Conservation (phyloP, 495 filamentous ascomycete genomes). For the Podospora sp. region DNA sequence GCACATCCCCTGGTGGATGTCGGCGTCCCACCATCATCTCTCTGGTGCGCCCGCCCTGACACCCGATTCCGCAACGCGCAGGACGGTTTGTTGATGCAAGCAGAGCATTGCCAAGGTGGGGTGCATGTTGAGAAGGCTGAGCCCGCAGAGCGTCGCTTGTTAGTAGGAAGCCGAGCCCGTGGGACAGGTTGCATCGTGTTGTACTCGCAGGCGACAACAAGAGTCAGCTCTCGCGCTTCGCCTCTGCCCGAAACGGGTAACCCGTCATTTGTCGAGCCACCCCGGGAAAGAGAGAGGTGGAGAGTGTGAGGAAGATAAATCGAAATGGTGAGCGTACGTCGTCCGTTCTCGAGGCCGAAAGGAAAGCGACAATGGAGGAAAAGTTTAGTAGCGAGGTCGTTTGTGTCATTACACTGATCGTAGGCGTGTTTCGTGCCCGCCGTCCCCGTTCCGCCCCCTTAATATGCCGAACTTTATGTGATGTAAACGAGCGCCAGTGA, state of each 20-base stretch:
- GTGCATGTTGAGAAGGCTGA: neutral
- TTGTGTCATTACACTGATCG: conserved; percentile 1
- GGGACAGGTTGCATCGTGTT: neutral
- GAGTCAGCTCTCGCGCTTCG: too few relatives aligned
- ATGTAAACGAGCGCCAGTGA: conserved; percentile 5
- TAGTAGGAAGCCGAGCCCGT: too few relatives aligned
- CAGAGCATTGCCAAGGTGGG: neutral
- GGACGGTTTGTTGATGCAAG: neutral
- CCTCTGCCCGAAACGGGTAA: neutral
- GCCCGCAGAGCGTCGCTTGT: neutral
- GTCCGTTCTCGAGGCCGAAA: neutral
- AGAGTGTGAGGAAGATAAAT: neutral
- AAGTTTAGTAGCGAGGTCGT: neutral
- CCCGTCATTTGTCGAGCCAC: neutral
- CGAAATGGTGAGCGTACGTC: neutral
- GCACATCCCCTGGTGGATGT: neutral
- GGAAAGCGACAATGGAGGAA: neutral
- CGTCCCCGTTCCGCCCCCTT: neutral
- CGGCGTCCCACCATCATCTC: neutral
- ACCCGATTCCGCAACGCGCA: neutral
- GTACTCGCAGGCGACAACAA: neutral
- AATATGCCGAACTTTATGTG: conserved; percentile 9
- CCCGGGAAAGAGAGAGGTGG: neutral
- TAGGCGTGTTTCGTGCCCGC: neutral
- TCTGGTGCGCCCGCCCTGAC: neutral